Conservation (phyloP, 2,329 filamentous ascomycete genomes). For the Trichoderma sp. region DNA sequence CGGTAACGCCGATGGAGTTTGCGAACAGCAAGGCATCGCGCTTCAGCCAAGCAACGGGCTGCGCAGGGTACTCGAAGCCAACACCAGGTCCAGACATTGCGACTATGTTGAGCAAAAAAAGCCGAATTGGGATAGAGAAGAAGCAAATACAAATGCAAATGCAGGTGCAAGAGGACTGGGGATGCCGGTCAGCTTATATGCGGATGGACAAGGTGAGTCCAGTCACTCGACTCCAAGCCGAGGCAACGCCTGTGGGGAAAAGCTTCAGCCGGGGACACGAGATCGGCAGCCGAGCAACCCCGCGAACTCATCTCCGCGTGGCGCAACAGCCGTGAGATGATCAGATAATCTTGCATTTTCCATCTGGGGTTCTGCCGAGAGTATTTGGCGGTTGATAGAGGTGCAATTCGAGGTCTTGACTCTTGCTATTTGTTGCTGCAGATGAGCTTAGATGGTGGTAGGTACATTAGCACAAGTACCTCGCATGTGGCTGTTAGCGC, state of each 20-base stretch:
- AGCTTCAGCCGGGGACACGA: not conserved
- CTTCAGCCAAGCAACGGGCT: conserved; percentile 80
- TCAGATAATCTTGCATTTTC: not conserved
- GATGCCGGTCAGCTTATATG: not conserved
- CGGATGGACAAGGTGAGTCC: not conserved
- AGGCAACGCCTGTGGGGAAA: conserved; percentile 11
- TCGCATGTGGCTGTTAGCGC: not conserved
- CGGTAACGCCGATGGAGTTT: conserved; percentile 78
- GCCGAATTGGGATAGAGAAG: not conserved
- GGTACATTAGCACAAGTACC: not conserved
- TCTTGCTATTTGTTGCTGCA: not conserved
- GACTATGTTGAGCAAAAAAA: not conserved
- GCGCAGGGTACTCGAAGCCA: conserved; percentile 75
- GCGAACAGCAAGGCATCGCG: conserved; percentile 87
- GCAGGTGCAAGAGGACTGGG: not conserved
- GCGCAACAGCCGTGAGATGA: not conserved
- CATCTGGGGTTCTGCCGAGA: not conserved
- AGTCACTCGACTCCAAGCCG: conserved; percentile 1
- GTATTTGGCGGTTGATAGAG: not conserved
- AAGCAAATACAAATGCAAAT: not conserved
- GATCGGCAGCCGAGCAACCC: conserved; percentile 13
- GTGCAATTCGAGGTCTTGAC: not conserved
- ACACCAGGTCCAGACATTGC: conserved; percentile 50
- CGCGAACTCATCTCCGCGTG: not conserved
- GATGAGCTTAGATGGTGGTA: not conserved